These are phyloP conservation scores for Xeromyces bisporus DNA, from an alignment of 495 filamentous ascomycete species.

Conservation along the genomic window DNA sequence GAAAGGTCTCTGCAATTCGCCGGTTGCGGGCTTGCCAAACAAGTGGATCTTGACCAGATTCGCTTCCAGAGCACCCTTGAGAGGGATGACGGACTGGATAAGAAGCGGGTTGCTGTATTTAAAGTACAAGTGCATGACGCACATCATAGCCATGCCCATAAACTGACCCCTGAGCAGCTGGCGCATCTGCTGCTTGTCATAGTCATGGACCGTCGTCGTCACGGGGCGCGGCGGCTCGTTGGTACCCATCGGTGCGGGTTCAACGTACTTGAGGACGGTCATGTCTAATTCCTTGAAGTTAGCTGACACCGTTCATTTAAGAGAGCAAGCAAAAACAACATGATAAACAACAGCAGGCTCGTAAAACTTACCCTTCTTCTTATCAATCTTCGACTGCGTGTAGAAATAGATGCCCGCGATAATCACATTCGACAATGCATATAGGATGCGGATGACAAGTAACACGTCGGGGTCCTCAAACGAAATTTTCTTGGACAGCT, in stretches of 20 bases:
- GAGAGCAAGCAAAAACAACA: neutral
- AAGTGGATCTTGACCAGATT: constrained; percentile 93
- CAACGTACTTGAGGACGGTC: constrained; percentile 96
- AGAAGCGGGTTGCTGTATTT: constrained; percentile 98
- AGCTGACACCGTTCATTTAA: neutral
- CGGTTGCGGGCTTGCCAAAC: constrained; percentile 73
- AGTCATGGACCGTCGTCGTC: constrained; percentile 86
- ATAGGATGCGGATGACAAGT: constrained; percentile 63
- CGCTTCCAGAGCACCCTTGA: constrained; percentile 86
- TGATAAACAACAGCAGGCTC: too few species aligned
- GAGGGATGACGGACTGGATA: constrained; percentile 94
- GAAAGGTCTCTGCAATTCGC: constrained; percentile 89
- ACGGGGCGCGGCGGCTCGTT: constrained; percentile 85
- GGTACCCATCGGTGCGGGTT: constrained; percentile 82
- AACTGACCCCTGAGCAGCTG: constrained; percentile 68
- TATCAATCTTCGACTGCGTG: constrained; percentile 64
- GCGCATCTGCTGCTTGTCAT: constrained; percentile 75
- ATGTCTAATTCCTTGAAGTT: constrained; percentile 43
- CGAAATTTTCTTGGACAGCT: constrained; percentile 85
- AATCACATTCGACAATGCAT: constrained; percentile 75
- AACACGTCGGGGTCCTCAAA: constrained; percentile 86
- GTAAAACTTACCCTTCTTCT: constrained; percentile 80
- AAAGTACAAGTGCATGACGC: constrained; percentile 94
- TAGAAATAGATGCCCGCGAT: constrained; percentile 73
- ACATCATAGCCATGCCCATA: constrained; percentile 97